These are phyloP conservation scores for Vicia sativa DNA, from an alignment of 306 rosid species.

Conservation along the genomic window DNA sequence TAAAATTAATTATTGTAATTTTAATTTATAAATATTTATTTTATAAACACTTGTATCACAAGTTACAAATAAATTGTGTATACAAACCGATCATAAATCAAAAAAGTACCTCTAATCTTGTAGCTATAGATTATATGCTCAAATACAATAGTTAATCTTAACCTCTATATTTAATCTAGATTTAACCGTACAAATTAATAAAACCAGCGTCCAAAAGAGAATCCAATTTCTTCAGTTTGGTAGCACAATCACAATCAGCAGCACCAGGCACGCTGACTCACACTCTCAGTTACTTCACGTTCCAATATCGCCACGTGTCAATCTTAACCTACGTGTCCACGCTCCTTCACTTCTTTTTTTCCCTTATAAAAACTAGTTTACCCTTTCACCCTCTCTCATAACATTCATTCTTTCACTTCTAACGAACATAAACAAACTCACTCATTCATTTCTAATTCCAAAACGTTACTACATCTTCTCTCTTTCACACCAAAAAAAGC, in stretches of 20 bases:
- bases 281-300: conserved; percentile 25
- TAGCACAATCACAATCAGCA: conserved; percentile 1
- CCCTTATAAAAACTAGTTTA: not conserved
- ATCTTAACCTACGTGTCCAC: conserved; percentile 46
- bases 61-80: too few species aligned
- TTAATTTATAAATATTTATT: too few species aligned
- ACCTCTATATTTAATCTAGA: too few species aligned
- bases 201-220: not conserved
- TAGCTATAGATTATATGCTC: not conserved
- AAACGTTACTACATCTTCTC: not conserved
- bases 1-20: too few species aligned
- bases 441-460: not conserved
- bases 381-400: not conserved
- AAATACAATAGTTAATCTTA: not conserved
- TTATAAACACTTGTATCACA: too few species aligned
- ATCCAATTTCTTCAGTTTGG: not conserved
- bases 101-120: not conserved
- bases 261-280: conserved; percentile 52
- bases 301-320: conserved; percentile 45
- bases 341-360: conserved; percentile 46
- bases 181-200: not conserved
- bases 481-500: not conserved
- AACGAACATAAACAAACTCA: conserved; percentile 12
- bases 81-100: too few species aligned
- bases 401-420: not conserved